These are phyloP conservation scores for Phaseolus coccineus DNA, from an alignment of 331 rosid species.

Conservation along the genomic window DNA sequence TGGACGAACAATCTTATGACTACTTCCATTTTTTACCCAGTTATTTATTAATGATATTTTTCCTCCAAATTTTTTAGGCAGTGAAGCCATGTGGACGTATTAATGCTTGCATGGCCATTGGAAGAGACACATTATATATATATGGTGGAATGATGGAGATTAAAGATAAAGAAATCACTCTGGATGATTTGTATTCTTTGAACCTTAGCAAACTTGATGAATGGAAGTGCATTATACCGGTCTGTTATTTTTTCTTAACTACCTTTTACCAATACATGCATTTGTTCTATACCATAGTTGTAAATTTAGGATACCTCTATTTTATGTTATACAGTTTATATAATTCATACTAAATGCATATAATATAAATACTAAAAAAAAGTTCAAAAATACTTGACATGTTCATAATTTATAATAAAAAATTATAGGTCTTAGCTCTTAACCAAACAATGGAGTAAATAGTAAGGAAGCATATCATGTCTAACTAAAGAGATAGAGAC, in stretches of 20 bases:
- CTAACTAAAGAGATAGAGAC: not conserved
- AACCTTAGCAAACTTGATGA: slow-evolving; percentile 98
- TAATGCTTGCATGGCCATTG: slow-evolving; percentile 90
- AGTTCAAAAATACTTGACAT: not conserved
- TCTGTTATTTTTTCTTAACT: slow-evolving; percentile 52
- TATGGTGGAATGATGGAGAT: slow-evolving; percentile 99
- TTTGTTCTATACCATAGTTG: not conserved
- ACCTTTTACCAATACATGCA: slow-evolving; percentile 10
- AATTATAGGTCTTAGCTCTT: not conserved
- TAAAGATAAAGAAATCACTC: slow-evolving; percentile 89
- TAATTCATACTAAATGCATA: not conserved
- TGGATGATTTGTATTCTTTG: slow-evolving; percentile 89
- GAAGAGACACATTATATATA: slow-evolving; percentile 81
- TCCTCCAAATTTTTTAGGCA: slow-evolving; percentile 55
- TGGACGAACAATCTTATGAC: slow-evolving; percentile 43
- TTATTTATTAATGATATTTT: slow-evolving; percentile 40
- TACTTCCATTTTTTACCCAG: slow-evolving; percentile 40
- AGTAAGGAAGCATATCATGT: not conserved
- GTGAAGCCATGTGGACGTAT: slow-evolving; percentile 98
- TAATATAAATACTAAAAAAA: not conserved
- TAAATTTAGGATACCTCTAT: not conserved
- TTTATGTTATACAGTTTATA: not conserved
- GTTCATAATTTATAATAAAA: not conserved
- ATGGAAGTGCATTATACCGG: slow-evolving; percentile 98
- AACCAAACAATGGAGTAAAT: not conserved